A percentile compares a stretch with the other conserved stretches of the same genome.
Conservation (phyloP, 148 eudicot genomes). For the Rhododendron griersonianum region DNA sequence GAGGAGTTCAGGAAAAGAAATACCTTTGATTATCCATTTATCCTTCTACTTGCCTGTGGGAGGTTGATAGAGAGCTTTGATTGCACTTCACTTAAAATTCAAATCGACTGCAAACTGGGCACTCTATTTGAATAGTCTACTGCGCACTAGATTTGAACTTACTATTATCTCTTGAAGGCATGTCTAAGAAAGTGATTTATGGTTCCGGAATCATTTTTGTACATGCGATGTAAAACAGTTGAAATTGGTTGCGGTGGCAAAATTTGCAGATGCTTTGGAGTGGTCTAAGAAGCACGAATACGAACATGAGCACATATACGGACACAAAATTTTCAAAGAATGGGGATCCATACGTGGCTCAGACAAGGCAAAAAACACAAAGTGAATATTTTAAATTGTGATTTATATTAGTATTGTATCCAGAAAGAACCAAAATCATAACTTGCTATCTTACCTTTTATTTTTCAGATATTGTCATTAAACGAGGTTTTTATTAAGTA, state of each 20-base stretch:
- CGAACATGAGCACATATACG: neutral
- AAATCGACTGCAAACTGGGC: neutral
- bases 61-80: neutral
- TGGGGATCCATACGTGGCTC: neutral
- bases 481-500: neutral
- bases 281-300: neutral
- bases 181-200: neutral
- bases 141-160: neutral
- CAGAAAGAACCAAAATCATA: neutral
- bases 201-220: neutral
- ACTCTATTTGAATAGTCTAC: neutral
- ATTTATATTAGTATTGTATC: neutral
- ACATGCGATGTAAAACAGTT: neutral
- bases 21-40: neutral
- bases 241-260: neutral
- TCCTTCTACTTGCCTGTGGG: neutral
- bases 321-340: neutral
- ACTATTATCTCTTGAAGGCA: neutral
- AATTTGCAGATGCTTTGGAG: neutral
- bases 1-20: slow-evolving; percentile 1
- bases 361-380: neutral
- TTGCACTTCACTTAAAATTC: neutral
- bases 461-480: neutral
- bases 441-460: neutral
- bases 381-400: neutral